A percentile compares a stretch with the other conserved stretches of the same genome.
phyloP scores from a whole-genome alignment of 371 early-diverging fungal genomes.

The Neoconidiobolus thromboides region DNA sequence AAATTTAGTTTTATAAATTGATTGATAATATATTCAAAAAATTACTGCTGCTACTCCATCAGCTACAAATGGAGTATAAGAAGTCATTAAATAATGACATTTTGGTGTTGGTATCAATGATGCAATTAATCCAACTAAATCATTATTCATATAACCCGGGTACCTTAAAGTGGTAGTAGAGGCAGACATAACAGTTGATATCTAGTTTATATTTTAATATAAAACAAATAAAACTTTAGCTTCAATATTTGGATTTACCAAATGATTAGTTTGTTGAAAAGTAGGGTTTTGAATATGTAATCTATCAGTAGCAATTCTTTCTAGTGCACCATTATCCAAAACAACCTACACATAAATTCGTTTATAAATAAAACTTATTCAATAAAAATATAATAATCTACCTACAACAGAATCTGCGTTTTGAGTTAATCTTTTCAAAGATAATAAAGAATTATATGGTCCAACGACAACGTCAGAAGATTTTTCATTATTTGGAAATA shows the following conservation, averaged over 20 bases:
- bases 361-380: not conserved
- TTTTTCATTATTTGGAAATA: conserved; percentile 98
- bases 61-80: conserved; percentile 97
- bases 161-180: conserved; percentile 96
- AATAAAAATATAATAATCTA: conserved; percentile 5
- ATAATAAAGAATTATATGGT: conserved; percentile 97
- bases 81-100: conserved; percentile 93
- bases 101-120: conserved; percentile 89
- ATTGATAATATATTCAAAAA: conserved; percentile 9
- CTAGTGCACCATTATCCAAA: conserved; percentile 87
- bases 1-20: conserved; percentile 14
- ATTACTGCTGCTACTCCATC: conserved; percentile 75
- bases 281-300: conserved; percentile 85
- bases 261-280: conserved; percentile 92
- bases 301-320: conserved; percentile 82
- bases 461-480: conserved; percentile 98
- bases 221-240: not conserved
- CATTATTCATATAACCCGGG: conserved; percentile 99
- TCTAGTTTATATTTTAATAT: conserved; percentile 22
- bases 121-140: conserved; percentile 84
- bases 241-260: conserved; percentile 26
- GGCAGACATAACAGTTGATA: conserved; percentile 93
- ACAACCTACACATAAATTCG: conserved; percentile 32
- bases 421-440: conserved; percentile 74
- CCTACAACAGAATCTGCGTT: conserved; percentile 88